Conservation (phyloP, 2,329 filamentous ascomycete species). For the Aureobasidium pullulans region DNA sequence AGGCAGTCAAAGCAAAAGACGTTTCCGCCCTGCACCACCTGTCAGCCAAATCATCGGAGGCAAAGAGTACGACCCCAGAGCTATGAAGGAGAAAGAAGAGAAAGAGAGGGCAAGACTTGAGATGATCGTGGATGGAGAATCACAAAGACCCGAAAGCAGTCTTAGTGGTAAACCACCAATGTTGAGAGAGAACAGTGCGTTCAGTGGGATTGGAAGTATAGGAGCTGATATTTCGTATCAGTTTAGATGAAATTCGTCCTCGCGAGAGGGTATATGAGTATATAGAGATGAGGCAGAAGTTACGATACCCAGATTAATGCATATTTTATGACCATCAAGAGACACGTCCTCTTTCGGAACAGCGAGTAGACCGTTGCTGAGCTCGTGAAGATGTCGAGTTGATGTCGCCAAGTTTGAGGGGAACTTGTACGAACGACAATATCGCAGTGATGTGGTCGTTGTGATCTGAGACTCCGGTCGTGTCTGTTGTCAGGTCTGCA, state of each 20-base stretch:
- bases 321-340: too few species aligned
- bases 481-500: too few species aligned
- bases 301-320: background rate
- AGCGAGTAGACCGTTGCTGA: too few species aligned
- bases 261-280: background rate
- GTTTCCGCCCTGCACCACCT: conserved; percentile 30
- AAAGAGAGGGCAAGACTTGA: background rate
- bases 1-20: conserved; percentile 18
- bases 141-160: background rate
- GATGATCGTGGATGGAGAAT: background rate
- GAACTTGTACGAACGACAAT: too few species aligned
- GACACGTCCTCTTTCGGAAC: too few species aligned
- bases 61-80: conserved; percentile 24
- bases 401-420: too few species aligned
- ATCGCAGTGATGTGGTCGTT: too few species aligned
- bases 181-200: background rate
- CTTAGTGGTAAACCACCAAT: background rate
- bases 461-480: too few species aligned
- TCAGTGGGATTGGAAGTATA: background rate
- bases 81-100: conserved; percentile 4
- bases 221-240: background rate
- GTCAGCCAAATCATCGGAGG: conserved; percentile 27
- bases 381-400: too few species aligned
- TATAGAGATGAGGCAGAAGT: background rate
- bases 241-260: background rate